A percentile compares a stretch with the other conserved stretches of the same genome.
phyloP scores from a whole-genome alignment of 2,329 filamentous ascomycete genomes.

The Sporothrix euskadiensis region DNA sequence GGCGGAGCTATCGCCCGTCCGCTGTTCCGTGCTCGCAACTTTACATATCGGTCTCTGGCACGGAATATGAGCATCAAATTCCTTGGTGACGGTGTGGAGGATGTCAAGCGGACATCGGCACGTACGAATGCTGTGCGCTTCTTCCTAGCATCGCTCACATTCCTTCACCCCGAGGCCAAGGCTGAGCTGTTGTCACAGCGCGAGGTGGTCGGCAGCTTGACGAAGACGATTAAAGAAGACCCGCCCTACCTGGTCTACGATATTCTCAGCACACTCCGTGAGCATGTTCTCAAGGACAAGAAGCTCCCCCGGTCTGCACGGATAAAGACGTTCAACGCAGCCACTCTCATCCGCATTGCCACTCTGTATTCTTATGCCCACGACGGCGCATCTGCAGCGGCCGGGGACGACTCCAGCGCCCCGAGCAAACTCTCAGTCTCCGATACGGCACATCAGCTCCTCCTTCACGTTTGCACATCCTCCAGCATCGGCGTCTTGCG shows the following conservation, averaged over 20 bases:
- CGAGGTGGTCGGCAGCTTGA: slow-evolving; percentile 68
- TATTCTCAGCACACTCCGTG: slow-evolving; percentile 69
- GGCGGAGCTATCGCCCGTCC: slow-evolving; percentile 76
- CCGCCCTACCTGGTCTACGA: slow-evolving; percentile 73
- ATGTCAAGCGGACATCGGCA: slow-evolving; percentile 71
- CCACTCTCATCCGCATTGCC: slow-evolving; percentile 70
- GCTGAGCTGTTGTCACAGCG: slow-evolving; percentile 79
- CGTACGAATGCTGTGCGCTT: slow-evolving; percentile 82
- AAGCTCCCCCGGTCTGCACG: slow-evolving; percentile 73
- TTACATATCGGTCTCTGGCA: slow-evolving; percentile 76
- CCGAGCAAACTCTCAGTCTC: slow-evolving; percentile 57
- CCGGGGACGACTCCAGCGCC: slow-evolving; percentile 33
- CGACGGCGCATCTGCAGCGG: slow-evolving; percentile 61
- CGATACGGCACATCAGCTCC: slow-evolving; percentile 71
- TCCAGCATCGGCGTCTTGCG: slow-evolving; percentile 72
- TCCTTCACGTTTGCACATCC: slow-evolving; percentile 73
- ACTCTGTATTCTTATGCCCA: slow-evolving; percentile 67
- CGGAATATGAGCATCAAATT: slow-evolving; percentile 75
- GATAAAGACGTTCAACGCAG: slow-evolving; percentile 71
- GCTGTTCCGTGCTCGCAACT: slow-evolving; percentile 75
- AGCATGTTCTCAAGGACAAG: slow-evolving; percentile 71
- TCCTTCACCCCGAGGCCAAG: slow-evolving; percentile 74
- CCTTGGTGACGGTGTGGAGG: slow-evolving; percentile 60
- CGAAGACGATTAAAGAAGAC: slow-evolving; percentile 76
- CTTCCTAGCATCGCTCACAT: slow-evolving; percentile 74